Evolutionary conservation across 2,329 filamentous ascomycete species (phyloP).

Genomic region (Cercospora sp.): DNA sequence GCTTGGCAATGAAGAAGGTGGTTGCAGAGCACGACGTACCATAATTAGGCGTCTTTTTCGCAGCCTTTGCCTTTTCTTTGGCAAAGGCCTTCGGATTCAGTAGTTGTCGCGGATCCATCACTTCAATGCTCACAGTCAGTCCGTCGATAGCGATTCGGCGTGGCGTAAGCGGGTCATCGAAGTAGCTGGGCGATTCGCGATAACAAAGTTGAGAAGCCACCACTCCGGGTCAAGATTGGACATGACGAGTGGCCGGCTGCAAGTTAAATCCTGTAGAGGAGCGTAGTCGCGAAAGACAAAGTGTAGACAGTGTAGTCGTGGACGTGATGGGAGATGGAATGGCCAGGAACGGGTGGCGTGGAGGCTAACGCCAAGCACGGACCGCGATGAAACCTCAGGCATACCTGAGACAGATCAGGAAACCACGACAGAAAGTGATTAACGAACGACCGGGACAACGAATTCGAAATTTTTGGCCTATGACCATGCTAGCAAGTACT

Average conservation of each 20-base stretch:
- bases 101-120: constrained; percentile 40
- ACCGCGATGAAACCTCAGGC: not conserved
- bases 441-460: not conserved
- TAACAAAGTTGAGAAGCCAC: not conserved
- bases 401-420: not conserved
- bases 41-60: constrained; percentile 31
- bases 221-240: not conserved
- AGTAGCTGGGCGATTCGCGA: not conserved
- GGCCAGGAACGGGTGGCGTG: not conserved
- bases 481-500: not conserved
- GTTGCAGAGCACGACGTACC: constrained; percentile 30
- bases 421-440: not conserved
- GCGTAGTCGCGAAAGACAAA: not conserved
- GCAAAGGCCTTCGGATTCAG: constrained; percentile 43
- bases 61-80: constrained; percentile 38
- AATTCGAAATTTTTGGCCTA: not conserved
- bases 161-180: constrained; percentile 1
- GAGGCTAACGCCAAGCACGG: not conserved
- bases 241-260: not conserved
- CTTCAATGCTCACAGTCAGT: not conserved
- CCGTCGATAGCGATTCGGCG: not conserved
- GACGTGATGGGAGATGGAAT: not conserved
- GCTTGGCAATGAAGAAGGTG: not conserved
- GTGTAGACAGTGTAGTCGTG: not conserved
- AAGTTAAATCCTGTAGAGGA: not conserved